Evolutionary conservation across 768 basidiomycete genomes (phyloP).

Genomic region (Termitomyces sp.): DNA sequence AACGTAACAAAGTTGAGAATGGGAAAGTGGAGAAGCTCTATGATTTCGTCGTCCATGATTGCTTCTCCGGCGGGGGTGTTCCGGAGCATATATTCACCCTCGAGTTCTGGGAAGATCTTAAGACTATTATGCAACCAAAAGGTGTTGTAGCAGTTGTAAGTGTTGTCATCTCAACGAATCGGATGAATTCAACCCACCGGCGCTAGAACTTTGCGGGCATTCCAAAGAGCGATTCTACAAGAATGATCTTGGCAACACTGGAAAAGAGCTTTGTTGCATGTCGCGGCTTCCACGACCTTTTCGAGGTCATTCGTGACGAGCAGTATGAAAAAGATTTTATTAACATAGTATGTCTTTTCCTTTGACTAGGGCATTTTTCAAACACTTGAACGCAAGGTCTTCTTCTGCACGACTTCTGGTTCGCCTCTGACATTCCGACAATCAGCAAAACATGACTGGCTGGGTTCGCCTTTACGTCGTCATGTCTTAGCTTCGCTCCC

Average conservation of each 20-base stretch:
- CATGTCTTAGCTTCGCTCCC: slow-evolving; percentile 49
- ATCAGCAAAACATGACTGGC: slow-evolving; percentile 51
- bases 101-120: slow-evolving; percentile 79
- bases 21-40: slow-evolving; percentile 35
- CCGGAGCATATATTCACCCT: slow-evolving; percentile 79
- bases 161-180: background rate
- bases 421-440: slow-evolving; percentile 54
- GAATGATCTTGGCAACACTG: slow-evolving; percentile 67
- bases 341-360: slow-evolving; percentile 58
- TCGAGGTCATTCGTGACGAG: slow-evolving; percentile 39
- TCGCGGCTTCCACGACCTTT: slow-evolving; percentile 75
- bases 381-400: slow-evolving; percentile 44
- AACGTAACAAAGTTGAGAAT: slow-evolving; percentile 21
- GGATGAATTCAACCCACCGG: background rate
- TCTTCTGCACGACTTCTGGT: slow-evolving; percentile 69
- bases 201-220: slow-evolving; percentile 81
- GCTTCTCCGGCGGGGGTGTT: slow-evolving; percentile 92
- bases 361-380: background rate
- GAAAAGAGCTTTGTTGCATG: slow-evolving; percentile 70
- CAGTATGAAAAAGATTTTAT: slow-evolving; percentile 48
- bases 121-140: slow-evolving; percentile 54
- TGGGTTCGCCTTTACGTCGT: slow-evolving; percentile 62
- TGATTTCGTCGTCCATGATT: slow-evolving; percentile 83
- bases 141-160: slow-evolving; percentile 81
- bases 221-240: slow-evolving; percentile 54